Percentiles rank a stretch among this genome's conserved stretches.
Evolutionary conservation across 1,284 basidiomycete species (phyloP).

Genomic region (Ceratobasidium sp.): DNA sequence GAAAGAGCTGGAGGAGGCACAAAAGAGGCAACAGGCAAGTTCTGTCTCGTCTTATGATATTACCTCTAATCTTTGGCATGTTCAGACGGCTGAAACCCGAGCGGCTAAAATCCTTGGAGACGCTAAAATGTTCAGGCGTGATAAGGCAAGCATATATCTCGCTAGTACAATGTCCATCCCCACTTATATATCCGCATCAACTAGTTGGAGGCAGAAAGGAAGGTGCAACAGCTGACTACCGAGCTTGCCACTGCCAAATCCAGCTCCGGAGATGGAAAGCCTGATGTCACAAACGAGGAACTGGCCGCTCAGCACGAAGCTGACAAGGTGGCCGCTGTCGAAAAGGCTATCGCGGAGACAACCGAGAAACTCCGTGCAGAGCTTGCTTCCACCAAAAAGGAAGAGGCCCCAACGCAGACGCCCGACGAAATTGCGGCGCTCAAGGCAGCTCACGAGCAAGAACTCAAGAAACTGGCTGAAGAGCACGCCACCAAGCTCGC

Average conservation of each 20-base stretch:
- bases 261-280: neutral
- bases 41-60: neutral
- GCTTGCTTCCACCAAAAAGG: constrained; percentile 49
- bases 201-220: constrained; percentile 55
- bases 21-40: constrained; percentile 16
- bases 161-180: constrained; percentile 53
- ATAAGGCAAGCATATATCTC: constrained; percentile 56
- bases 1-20: constrained; percentile 17
- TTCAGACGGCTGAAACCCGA: constrained; percentile 52
- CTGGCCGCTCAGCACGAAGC: constrained; percentile 52
- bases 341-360: constrained; percentile 51
- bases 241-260: constrained; percentile 49
- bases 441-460: constrained; percentile 49
- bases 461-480: constrained; percentile 55
- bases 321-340: constrained; percentile 15
- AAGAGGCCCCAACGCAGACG: constrained; percentile 50
- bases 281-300: constrained; percentile 49
- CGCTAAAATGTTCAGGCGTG: constrained; percentile 52
- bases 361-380: constrained; percentile 49
- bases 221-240: constrained; percentile 52
- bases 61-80: neutral
- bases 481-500: constrained; percentile 42
- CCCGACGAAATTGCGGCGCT: constrained; percentile 58
- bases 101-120: constrained; percentile 52
- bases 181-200: constrained; percentile 55